Conservation (phyloP, 2,329 filamentous ascomycete genomes). For the Nemania sp. region DNA sequence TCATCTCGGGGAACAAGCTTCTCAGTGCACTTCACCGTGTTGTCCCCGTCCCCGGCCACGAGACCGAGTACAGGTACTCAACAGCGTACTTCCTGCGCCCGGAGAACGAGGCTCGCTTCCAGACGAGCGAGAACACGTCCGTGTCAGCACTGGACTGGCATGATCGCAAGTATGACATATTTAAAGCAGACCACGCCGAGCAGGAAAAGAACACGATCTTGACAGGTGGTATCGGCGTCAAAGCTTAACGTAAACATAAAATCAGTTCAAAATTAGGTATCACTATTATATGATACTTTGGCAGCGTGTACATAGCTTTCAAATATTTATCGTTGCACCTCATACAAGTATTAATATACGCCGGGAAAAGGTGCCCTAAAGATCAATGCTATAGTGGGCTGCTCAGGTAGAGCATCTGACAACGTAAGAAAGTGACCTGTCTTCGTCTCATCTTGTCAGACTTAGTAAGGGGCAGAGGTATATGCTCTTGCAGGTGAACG, state of each 20-base stretch:
- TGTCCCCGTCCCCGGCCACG: constrained; percentile 11
- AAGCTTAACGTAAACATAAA: background rate
- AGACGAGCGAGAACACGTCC: background rate
- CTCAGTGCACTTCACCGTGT: constrained; percentile 21
- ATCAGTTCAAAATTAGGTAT: too few relatives aligned
- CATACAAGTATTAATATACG: too few relatives aligned
- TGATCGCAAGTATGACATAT: constrained; percentile 13
- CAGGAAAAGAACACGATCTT: background rate
- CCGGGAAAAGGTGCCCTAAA: too few relatives aligned
- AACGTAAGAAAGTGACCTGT: too few relatives aligned
- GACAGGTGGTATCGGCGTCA: background rate
- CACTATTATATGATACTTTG: too few relatives aligned
- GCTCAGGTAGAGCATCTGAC: too few relatives aligned
- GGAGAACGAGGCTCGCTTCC: constrained; percentile 4
- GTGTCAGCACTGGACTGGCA: constrained; percentile 1
- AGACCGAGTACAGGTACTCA: constrained; percentile 19
- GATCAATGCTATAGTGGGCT: too few relatives aligned
- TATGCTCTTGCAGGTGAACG: too few relatives aligned
- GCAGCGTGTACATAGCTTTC: too few relatives aligned
- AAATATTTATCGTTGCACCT: too few relatives aligned
- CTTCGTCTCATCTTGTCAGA: too few relatives aligned
- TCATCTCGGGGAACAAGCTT: constrained; percentile 17
- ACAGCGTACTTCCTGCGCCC: constrained; percentile 29
- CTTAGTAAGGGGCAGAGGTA: too few relatives aligned
- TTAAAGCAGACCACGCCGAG: constrained; percentile 1